These are phyloP conservation scores for Epithemia pelagica DNA, from an alignment of 108 stramenopile species.

Conservation along the genomic window DNA sequence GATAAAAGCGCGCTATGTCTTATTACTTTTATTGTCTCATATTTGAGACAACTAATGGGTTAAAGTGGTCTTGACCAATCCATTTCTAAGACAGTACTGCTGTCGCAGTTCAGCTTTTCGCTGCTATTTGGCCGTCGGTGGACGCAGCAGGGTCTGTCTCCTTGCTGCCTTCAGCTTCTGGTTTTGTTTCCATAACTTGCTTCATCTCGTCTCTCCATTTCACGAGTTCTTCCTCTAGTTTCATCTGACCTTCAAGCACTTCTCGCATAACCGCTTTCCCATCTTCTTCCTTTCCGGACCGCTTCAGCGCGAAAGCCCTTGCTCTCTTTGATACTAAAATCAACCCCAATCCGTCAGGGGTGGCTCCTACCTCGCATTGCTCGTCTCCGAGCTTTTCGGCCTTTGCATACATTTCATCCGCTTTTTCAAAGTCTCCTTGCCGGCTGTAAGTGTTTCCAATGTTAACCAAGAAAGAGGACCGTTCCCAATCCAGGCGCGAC, in stretches of 20 bases:
- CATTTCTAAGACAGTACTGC: no score
- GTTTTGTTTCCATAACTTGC: conserved; percentile 25
- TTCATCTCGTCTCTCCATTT: conserved; percentile 63
- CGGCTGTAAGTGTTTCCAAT: conserved; percentile 83
- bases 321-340: conserved; percentile 70
- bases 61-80: no score
- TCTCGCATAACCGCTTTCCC: conserved; percentile 70
- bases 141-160: conserved; percentile 2
- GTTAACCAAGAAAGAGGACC: conserved; percentile 72
- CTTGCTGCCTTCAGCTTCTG: conserved; percentile 11
- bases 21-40: no score
- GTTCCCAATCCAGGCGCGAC: conserved; percentile 86
- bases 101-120: not conserved
- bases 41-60: no score
- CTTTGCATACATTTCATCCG: conserved; percentile 56
- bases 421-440: conserved; percentile 61
- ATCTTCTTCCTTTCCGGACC: conserved; percentile 65
- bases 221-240: conserved; percentile 53
- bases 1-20: no score
- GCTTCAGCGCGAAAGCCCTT: conserved; percentile 76
- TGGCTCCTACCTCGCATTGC: conserved; percentile 70
- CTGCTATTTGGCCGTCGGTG: not conserved
- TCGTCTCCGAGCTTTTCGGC: conserved; percentile 74
- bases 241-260: conserved; percentile 64
- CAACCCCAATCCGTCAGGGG: conserved; percentile 82